Percentiles rank a stretch among this genome's conserved stretches.
phyloP scores from a whole-genome alignment of 805 yeast species.

The Candida lessepsii region DNA sequence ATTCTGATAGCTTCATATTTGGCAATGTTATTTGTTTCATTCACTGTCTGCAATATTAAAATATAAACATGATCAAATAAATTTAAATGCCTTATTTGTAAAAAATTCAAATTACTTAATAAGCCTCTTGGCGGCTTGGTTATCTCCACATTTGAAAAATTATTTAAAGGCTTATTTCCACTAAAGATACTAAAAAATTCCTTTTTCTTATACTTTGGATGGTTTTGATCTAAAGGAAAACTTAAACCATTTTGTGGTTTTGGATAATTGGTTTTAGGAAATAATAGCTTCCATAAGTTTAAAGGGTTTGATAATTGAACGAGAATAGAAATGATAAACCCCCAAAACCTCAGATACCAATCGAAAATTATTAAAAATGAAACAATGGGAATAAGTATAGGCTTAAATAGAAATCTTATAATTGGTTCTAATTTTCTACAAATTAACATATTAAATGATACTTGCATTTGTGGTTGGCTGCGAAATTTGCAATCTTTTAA shows the following conservation, averaged over 20 bases:
- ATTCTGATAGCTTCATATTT: slow-evolving; percentile 5
- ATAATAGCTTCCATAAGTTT: slow-evolving; percentile 5
- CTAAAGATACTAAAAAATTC: not conserved
- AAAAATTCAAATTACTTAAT: not conserved
- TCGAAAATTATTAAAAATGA: slow-evolving; percentile 2
- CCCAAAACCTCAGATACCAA: slow-evolving; percentile 15
- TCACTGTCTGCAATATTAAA: not conserved
- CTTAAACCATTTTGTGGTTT: not conserved
- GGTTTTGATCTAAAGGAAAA: slow-evolving; percentile 1
- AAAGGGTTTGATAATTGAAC: slow-evolving; percentile 6
- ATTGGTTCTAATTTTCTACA: not conserved
- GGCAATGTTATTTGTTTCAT: slow-evolving; percentile 4
- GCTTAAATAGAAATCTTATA: not conserved
- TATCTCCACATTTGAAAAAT: not conserved
- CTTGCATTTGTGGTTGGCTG: slow-evolving; percentile 8
- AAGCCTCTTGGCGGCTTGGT: not conserved
- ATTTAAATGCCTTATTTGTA: slow-evolving; percentile 7
- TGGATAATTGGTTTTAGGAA: slow-evolving; percentile 3
- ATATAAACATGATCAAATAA: not conserved
- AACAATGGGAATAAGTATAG: slow-evolving; percentile 7
- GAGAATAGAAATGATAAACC: not conserved
- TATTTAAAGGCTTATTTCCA: not conserved
- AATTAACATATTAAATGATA: slow-evolving; percentile 1
- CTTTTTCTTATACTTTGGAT: slow-evolving; percentile 1
- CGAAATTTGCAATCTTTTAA: slow-evolving; percentile 4